Base-by-base conservation (phyloP, 768 basidiomycete species). In the Ramaria rubella region DNA sequence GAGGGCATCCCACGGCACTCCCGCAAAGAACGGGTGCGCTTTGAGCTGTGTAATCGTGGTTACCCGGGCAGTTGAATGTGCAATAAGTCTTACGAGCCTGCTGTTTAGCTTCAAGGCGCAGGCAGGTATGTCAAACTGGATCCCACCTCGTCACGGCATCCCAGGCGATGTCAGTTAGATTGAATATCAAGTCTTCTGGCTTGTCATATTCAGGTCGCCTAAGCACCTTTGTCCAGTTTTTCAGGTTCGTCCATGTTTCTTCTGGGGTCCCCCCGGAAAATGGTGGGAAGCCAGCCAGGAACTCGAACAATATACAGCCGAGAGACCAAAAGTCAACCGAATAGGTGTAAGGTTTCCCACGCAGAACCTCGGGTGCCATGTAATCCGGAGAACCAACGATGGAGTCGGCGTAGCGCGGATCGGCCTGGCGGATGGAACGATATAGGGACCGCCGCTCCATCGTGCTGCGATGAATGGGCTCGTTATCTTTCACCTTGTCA, bases 241-340 rank as follows among this genome's bases (percentile, higher is more conserved):
- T 97, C 60, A 99, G 73, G 71, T 98, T 98, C 15, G 92, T 92
- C 96, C 96, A 99, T 0, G 96, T 99, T 71, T 99, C 96, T 62
- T 99, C 94, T 0, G 94, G 89, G 0, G 88, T 93, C 38, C 87
- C 82, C 17, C 96, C 96, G 46, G 91, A 96, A 75, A 99, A 99
- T 1, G 96, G 96, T 12, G 96, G 96, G 73, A 96, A 99, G 26
- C 96, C 95, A 1, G 92, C 89, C 15, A 95, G 76, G 69, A 95
- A 94, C 73, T 99, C 96, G 72, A 97, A 99, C 24, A 99, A 74
- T 63, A 99, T 98, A 70, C 96, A 98, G 5, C 96, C 96, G 7
- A 99, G 80, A 1, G 93, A 95, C 96, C 96, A 98, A 64, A 89
- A 98, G 72, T 99, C 96, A 48, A 98, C 96, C 0, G 91, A 90